Percentiles rank a stretch among this genome's conserved stretches.
These are phyloP conservation scores for Tremellales sp. DNA, from an alignment of 1,284 basidiomycete species.

Conservation along the genomic window DNA sequence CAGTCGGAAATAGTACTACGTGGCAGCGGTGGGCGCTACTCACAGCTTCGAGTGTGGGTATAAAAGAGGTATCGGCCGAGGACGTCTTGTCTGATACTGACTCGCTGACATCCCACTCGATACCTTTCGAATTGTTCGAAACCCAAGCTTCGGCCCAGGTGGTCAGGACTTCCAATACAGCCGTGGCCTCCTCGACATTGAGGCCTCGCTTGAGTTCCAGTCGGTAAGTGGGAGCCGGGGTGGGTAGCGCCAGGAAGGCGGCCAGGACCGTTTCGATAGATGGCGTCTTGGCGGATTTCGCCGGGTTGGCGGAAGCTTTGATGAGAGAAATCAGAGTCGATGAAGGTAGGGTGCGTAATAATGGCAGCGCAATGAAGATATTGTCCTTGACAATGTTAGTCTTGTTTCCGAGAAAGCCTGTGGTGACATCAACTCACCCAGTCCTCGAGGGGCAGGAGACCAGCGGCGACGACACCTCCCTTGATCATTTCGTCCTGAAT, in stretches of 20 bases:
- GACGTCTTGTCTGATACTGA: background rate
- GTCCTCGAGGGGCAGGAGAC: constrained; percentile 34
- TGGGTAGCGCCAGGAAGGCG: constrained; percentile 26
- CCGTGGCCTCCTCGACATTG: constrained; percentile 29
- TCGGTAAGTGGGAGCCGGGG: constrained; percentile 40
- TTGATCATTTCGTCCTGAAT: constrained; percentile 38
- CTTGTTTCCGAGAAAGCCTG: background rate
- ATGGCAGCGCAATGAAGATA: constrained; percentile 19
- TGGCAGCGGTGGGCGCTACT: background rate
- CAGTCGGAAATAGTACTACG: background rate
- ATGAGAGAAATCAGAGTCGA: constrained; percentile 29
- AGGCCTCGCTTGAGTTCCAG: constrained; percentile 30
- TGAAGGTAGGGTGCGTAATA: constrained; percentile 30
- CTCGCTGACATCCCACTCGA: constrained; percentile 24
- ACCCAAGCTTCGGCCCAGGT: constrained; percentile 34
- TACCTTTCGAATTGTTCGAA: constrained; percentile 16
- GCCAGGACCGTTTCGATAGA: constrained; percentile 18
- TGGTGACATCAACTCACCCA: constrained; percentile 30
- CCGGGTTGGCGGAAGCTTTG: constrained; percentile 14
- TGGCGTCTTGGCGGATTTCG: constrained; percentile 1
- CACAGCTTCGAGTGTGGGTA: constrained; percentile 13
- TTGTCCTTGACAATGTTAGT: constrained; percentile 16
- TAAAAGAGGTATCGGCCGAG: background rate
- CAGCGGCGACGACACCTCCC: constrained; percentile 31
- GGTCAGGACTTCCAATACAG: constrained; percentile 26